phyloP scores from a whole-genome alignment of 169 alveolate genomes.

The Babesia bovis region DNA sequence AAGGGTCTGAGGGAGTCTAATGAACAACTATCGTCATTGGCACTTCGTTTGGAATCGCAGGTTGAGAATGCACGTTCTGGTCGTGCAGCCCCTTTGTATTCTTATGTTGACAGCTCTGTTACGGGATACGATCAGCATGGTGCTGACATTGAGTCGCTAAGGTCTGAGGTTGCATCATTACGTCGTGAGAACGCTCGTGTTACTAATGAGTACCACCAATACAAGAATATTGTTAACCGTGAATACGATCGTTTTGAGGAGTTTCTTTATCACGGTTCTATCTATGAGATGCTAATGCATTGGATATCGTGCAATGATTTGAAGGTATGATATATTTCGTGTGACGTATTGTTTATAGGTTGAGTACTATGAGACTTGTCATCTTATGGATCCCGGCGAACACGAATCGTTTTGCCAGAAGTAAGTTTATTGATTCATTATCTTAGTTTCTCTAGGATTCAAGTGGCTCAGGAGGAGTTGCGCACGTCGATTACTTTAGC shows the following conservation, averaged over 20 bases:
- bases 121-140: neutral
- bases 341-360: constrained; percentile 13
- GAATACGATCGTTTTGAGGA: constrained; percentile 52
- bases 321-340: constrained; percentile 19
- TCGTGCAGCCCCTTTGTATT: neutral
- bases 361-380: constrained; percentile 59
- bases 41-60: neutral
- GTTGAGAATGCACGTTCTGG: neutral
- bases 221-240: constrained; percentile 40
- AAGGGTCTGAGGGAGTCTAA: constrained; percentile 8
- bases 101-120: neutral
- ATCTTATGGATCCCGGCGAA: constrained; percentile 35
- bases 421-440: neutral
- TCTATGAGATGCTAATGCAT: constrained; percentile 50
- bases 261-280: constrained; percentile 29
- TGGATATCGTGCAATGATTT: constrained; percentile 66
- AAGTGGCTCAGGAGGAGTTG: constrained; percentile 53
- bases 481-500: constrained; percentile 45
- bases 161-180: neutral
- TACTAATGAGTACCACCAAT: constrained; percentile 40
- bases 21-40: neutral
- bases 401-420: constrained; percentile 34
- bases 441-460: constrained; percentile 22
- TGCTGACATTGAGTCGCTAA: neutral
- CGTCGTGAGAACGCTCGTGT: constrained; percentile 45